Conservation (phyloP, 2,329 filamentous ascomycete genomes). For the Huntiella savannae region DNA sequence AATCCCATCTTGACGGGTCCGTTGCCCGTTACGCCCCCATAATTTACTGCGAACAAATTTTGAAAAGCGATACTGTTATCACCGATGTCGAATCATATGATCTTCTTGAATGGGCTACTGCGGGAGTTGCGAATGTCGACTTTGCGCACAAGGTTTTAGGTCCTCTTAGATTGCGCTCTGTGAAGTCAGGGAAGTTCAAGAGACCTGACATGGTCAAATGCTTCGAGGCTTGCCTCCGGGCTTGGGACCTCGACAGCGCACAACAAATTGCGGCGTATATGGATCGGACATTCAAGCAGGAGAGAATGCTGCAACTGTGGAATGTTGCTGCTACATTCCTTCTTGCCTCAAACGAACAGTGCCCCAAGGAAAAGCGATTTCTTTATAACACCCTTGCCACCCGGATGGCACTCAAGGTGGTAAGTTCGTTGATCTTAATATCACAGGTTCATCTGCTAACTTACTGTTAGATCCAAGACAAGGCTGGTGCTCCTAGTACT, state of each 20-base stretch:
- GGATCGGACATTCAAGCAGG: conserved; percentile 30
- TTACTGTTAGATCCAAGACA: conserved; percentile 5
- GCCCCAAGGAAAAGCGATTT: conserved; percentile 28
- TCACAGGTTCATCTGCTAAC: neutral
- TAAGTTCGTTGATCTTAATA: neutral
- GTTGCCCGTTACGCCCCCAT: conserved; percentile 6
- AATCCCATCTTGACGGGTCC: conserved; percentile 4
- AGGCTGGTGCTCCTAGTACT: conserved; percentile 1
- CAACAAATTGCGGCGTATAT: conserved; percentile 33
- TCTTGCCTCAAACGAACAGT: conserved; percentile 29
- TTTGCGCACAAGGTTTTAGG: conserved; percentile 31
- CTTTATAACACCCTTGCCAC: conserved; percentile 32
- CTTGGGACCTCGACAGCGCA: conserved; percentile 25
- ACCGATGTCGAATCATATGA: conserved; percentile 33
- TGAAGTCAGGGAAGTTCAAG: conserved; percentile 29
- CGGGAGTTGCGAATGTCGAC: conserved; percentile 20
- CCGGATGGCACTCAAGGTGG: conserved; percentile 9
- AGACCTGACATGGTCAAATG: conserved; percentile 29
- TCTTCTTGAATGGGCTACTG: conserved; percentile 35
- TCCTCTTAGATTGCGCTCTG: conserved; percentile 24
- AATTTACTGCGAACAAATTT: conserved; percentile 1
- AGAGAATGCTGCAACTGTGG: conserved; percentile 32
- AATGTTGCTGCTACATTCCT: conserved; percentile 35
- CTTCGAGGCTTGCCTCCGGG: conserved; percentile 32
- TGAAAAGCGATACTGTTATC: conserved; percentile 26